These are phyloP conservation scores for Alliaria petiolata DNA, from an alignment of 345 rosid species.

Conservation along the genomic window DNA sequence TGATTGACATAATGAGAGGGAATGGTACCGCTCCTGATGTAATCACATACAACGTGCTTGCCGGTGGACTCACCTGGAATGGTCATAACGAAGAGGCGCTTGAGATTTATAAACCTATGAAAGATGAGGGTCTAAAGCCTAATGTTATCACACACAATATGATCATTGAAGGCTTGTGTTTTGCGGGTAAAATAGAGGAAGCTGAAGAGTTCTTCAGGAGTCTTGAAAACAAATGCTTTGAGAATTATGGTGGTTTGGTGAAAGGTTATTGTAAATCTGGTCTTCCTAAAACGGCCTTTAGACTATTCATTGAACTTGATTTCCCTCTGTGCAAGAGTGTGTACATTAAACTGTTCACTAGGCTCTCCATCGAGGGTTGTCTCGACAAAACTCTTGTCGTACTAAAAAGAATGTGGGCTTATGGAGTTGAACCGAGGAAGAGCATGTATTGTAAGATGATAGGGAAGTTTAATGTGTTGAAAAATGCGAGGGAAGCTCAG, in stretches of 20 bases:
- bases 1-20: slow-evolving; percentile 53
- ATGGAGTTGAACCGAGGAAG: slow-evolving; percentile 39
- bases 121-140: slow-evolving; percentile 45
- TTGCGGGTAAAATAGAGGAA: slow-evolving; percentile 51
- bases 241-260: slow-evolving; percentile 52
- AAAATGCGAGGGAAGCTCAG: slow-evolving; percentile 42
- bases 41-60: slow-evolving; percentile 51
- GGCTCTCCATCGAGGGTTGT: slow-evolving; percentile 45
- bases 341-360: slow-evolving; percentile 47
- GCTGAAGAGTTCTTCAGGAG: slow-evolving; percentile 51
- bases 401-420: slow-evolving; percentile 40
- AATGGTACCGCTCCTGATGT: slow-evolving; percentile 50
- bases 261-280: slow-evolving; percentile 57
- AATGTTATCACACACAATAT: slow-evolving; percentile 40
- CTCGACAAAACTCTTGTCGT: slow-evolving; percentile 35
- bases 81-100: slow-evolving; percentile 40
- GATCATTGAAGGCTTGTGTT: slow-evolving; percentile 70
- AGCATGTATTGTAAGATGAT: slow-evolving; percentile 49
- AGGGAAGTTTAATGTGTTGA: slow-evolving; percentile 38
- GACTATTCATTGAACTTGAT: slow-evolving; percentile 35
- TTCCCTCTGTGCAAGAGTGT: slow-evolving; percentile 34
- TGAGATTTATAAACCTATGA: slow-evolving; percentile 36
- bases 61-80: slow-evolving; percentile 45
- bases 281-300: slow-evolving; percentile 39
- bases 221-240: slow-evolving; percentile 34